Base-by-base conservation (phyloP, 805 yeast species). In the Candida endomychidarum region DNA sequence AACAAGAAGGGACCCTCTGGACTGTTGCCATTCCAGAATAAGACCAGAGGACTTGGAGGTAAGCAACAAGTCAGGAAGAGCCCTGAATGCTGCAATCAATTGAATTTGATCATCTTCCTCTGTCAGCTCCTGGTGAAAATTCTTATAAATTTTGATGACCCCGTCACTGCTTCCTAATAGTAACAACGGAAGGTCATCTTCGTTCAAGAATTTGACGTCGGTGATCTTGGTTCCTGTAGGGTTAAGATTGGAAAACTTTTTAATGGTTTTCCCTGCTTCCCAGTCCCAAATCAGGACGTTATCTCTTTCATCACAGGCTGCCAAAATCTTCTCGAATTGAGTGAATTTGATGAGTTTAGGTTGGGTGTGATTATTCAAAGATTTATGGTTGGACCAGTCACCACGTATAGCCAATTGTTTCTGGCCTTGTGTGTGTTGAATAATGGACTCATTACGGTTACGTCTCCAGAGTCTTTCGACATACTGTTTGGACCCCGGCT, bases 1-100 rank as follows among this genome's bases (percentile, higher is more conserved):
- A 1, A 86, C 96, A 39, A 91, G 67, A 26, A 93, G 67, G 0
- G 96, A 79, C 0, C 99, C 99, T 45, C 96, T 70, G 32, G 93
- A 83, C 56, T 93, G 99, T 60, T 91, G 98, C 99, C 99, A 93
- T 50, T 93, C 98, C 8, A 90, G 80, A 14, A 88, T 75, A 38
- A 91, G 66, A 3, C 96, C 96, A 11, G 87, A 79, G 19, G 89
- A 82, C 52, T 86, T 75, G 18, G 91, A 86, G 0, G 95, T 83
- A 18, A 88, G 70, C 12, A 88, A 64, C 54, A 91, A 71, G 58
- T 90, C 96, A 0, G 95, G 84, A 42, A 93, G 70, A 0, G 96
- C 96, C 58, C 96, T 76, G 97, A 98, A 93, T 0, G 96, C 78
- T 0, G 96, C 77, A 2, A 89, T 79, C 38, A 87, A 61, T 50